These are phyloP conservation scores for Rhexocercosporidium sp. DNA, from an alignment of 2,329 filamentous ascomycete species.

Conservation along the genomic window DNA sequence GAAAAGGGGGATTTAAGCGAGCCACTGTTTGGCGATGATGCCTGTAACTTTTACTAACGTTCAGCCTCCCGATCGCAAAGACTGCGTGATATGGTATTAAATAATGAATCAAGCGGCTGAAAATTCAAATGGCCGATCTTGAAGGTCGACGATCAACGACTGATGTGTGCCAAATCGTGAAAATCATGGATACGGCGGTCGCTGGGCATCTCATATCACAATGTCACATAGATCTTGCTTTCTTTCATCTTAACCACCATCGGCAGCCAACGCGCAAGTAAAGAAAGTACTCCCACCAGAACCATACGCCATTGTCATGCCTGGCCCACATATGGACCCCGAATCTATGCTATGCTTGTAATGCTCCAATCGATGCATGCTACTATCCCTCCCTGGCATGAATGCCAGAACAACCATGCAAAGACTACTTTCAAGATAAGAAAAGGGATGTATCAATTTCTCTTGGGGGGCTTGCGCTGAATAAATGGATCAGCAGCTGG, in stretches of 20 bases:
- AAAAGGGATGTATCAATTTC: not conserved
- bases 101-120: not conserved
- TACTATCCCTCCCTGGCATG: not conserved
- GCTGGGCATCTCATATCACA: not conserved
- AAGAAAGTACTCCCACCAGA: not conserved
- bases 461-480: slow-evolving; percentile 29
- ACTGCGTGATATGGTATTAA: not conserved
- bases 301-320: not conserved
- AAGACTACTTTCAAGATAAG: too few relatives aligned
- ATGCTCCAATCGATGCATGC: not conserved
- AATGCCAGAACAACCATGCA: not conserved
- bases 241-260: slow-evolving; percentile 3
- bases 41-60: not conserved
- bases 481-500: slow-evolving; percentile 38
- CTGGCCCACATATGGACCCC: not conserved
- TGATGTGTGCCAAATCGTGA: not conserved
- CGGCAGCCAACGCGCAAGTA: not conserved
- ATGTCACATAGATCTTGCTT: not conserved
- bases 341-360: slow-evolving; percentile 4
- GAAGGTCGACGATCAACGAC: not conserved
- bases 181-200: not conserved
- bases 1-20: not conserved
- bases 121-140: not conserved
- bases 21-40: not conserved
- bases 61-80: not conserved